Conservation (phyloP, 2,329 filamentous ascomycete species). For the Tolypocladium capitatum region DNA sequence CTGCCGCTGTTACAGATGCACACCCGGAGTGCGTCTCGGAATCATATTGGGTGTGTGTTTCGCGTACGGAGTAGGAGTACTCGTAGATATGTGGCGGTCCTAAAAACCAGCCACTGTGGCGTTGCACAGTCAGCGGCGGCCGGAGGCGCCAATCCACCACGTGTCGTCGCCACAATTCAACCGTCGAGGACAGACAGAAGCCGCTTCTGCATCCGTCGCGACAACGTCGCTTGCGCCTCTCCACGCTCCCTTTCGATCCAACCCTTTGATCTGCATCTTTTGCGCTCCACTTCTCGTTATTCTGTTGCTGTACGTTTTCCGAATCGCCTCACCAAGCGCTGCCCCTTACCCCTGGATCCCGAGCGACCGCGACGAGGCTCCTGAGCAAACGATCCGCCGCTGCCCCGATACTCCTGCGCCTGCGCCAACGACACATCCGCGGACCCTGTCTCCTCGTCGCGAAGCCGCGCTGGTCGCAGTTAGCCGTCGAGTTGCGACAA, state of each 20-base stretch:
- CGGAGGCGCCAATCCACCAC: conserved; percentile 1
- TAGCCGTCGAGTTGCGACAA: conserved; percentile 7
- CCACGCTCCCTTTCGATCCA: too few species aligned
- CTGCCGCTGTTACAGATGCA: too few species aligned
- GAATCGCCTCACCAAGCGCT: neutral
- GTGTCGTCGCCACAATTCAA: conserved; percentile 2
- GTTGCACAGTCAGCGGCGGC: neutral
- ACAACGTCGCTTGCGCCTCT: neutral
- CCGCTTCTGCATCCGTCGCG: neutral
- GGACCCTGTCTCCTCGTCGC: neutral
- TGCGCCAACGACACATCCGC: neutral
- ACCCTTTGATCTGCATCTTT: neutral
- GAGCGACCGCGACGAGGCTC: neutral
- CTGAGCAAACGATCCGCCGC: neutral
- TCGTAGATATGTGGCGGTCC: too few species aligned
- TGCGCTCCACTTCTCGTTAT: neutral
- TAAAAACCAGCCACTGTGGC: neutral
- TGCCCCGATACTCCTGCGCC: neutral
- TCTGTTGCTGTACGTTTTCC: neutral
- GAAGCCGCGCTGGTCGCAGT: conserved; percentile 23
- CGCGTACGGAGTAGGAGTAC: too few species aligned
- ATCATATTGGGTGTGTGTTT: too few species aligned
- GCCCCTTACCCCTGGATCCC: too few species aligned
- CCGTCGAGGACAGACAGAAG: neutral
- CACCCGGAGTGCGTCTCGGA: too few species aligned